Conservation (phyloP, 164 flowering plant genomes). For the Amborella trichopoda region DNA sequence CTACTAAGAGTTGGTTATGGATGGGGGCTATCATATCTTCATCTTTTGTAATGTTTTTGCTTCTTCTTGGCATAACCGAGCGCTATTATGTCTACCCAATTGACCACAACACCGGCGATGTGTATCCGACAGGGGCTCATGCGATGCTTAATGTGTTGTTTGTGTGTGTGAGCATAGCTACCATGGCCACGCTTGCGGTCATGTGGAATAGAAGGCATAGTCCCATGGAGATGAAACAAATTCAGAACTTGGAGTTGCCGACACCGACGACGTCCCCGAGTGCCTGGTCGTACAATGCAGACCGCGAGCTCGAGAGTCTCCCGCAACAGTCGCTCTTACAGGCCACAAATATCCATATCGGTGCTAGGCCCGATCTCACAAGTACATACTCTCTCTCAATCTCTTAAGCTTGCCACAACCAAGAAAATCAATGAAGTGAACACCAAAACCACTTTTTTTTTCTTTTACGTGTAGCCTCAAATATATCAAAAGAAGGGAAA, state of each 20-base stretch:
- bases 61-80: conserved; percentile 36
- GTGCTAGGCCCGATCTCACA: conserved; percentile 57
- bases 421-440: not conserved
- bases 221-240: conserved; percentile 27
- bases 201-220: conserved; percentile 47
- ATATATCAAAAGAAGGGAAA: not conserved
- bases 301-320: conserved; percentile 49
- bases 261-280: conserved; percentile 24
- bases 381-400: conserved; percentile 7
- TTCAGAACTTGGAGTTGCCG: conserved; percentile 21
- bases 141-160: conserved; percentile 27
- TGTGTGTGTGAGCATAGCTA: conserved; percentile 33
- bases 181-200: conserved; percentile 28
- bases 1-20: conserved; percentile 59
- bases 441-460: not conserved
- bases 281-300: conserved; percentile 18
- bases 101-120: conserved; percentile 33
- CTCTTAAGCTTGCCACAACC: not conserved
- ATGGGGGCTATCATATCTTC: conserved; percentile 55
- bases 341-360: conserved; percentile 48
- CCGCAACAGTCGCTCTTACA: conserved; percentile 41
- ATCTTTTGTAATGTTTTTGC: conserved; percentile 46
- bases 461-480: not conserved
- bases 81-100: conserved; percentile 54
- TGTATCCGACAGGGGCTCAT: conserved; percentile 22